A percentile compares a stretch with the other conserved stretches of the same genome.
phyloP scores from a whole-genome alignment of 768 basidiomycete species.

The Pholiota molesta region DNA sequence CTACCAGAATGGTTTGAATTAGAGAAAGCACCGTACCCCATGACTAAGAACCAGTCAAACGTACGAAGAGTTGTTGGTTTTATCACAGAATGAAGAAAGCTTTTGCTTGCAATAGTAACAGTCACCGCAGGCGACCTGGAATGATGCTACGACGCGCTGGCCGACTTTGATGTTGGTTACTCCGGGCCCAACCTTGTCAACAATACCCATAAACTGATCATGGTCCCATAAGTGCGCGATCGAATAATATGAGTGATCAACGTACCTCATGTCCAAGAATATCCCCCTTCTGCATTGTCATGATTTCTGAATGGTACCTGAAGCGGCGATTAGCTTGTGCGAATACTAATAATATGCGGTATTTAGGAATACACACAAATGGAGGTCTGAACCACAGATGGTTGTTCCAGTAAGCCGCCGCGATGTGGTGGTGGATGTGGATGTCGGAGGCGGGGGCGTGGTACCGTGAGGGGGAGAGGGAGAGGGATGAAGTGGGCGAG shows the following conservation, averaged over 20 bases:
- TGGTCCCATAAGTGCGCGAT: neutral
- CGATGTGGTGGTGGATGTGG: too few species aligned
- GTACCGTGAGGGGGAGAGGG: too few species aligned
- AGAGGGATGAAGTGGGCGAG: too few species aligned
- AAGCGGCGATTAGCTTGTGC: neutral
- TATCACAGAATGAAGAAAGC: conserved; percentile 71
- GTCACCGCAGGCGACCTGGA: conserved; percentile 77
- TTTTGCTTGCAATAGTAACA: conserved; percentile 77
- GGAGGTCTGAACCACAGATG: conserved; percentile 70
- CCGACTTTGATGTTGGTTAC: conserved; percentile 64
- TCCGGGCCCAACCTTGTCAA: conserved; percentile 65
- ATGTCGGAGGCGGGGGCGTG: too few species aligned
- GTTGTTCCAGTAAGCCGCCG: conserved; percentile 82
- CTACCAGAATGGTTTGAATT: conserved; percentile 23
- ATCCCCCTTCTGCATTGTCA: conserved; percentile 71
- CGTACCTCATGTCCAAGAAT: conserved; percentile 72
- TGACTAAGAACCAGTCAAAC: conserved; percentile 23
- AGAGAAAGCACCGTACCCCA: neutral
- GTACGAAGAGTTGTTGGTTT: conserved; percentile 67
- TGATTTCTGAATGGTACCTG: conserved; percentile 66
- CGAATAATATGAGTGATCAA: neutral
- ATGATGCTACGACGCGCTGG: conserved; percentile 76
- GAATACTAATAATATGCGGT: neutral
- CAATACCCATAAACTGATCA: conserved; percentile 63
- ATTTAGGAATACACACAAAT: conserved; percentile 37